Conservation (phyloP, 306 rosid species). For the Pyrus pyrifolia region DNA sequence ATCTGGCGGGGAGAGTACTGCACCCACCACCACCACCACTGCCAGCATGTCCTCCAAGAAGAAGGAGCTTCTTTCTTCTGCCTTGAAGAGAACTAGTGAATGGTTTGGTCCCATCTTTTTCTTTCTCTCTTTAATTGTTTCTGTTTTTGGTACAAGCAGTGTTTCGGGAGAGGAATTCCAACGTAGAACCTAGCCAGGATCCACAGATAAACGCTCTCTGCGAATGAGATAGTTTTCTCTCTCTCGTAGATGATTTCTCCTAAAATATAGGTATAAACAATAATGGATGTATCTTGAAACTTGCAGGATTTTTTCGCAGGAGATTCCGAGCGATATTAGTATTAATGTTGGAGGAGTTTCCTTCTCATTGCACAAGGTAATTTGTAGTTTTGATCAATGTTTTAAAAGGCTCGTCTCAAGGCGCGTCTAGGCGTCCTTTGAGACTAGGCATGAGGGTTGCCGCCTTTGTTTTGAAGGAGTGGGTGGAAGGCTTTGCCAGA, state of each 20-base stretch:
- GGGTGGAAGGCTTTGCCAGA: no score
- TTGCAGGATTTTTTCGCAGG: conserved; percentile 91
- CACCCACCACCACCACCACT: conserved; percentile 30
- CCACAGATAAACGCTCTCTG: neutral
- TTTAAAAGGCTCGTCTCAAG: no score
- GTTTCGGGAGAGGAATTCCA: neutral
- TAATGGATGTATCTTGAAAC: conserved; percentile 13
- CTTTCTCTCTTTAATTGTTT: neutral
- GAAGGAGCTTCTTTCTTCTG: conserved; percentile 80
- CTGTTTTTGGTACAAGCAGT: neutral
- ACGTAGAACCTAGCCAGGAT: no score
- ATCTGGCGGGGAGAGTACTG: conserved; percentile 25
- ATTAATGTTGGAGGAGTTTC: conserved; percentile 68
- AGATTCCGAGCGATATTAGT: conserved; percentile 86
- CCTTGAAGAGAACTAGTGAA: conserved; percentile 89
- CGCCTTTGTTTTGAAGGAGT: no score
- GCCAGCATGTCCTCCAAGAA: conserved; percentile 53
- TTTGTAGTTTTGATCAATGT: neutral
- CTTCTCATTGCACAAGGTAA: conserved; percentile 88
- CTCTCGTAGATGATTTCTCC: neutral
- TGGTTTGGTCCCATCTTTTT: conserved; percentile 46
- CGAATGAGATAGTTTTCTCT: neutral
- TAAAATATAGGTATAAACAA: neutral
- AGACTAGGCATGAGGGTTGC: no score
- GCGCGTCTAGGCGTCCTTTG: no score